Percentiles rank a stretch among this genome's conserved stretches.
phyloP scores from a whole-genome alignment of 306 rosid species.

The Quercus dentata region DNA sequence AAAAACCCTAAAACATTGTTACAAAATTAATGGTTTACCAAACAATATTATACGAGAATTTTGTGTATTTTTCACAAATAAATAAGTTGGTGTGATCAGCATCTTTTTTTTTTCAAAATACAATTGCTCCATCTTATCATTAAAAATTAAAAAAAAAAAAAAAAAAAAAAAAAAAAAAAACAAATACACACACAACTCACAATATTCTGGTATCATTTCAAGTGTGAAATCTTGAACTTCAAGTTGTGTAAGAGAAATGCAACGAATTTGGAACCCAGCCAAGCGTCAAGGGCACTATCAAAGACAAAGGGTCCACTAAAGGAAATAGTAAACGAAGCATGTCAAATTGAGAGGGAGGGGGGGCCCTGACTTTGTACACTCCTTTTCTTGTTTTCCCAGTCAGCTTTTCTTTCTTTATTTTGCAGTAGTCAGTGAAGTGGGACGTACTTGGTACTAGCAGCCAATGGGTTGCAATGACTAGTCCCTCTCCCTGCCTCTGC shows the following conservation, averaged over 20 bases:
- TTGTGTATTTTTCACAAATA: too few species aligned
- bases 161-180: neutral
- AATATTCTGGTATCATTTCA: conserved; percentile 6
- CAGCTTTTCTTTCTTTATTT: neutral
- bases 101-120: neutral
- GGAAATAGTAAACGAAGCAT: neutral
- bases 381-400: neutral
- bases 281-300: conserved; percentile 45
- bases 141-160: neutral
- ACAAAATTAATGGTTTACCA: too few species aligned
- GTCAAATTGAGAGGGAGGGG: neutral
- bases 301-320: conserved; percentile 23
- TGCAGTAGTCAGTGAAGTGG: conserved; percentile 32
- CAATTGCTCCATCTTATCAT: conserved; percentile 5
- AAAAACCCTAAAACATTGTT: too few species aligned
- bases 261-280: conserved; percentile 37
- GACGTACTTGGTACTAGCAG: conserved; percentile 41
- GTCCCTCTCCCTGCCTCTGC: conserved; percentile 51
- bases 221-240: neutral
- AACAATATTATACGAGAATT: too few species aligned
- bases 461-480: conserved; percentile 49
- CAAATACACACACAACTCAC: neutral
- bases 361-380: conserved; percentile 20
- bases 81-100: neutral
- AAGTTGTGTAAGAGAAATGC: neutral